Conservation (phyloP, 2,329 filamentous ascomycete genomes). For the Tolypocladium sp. region DNA sequence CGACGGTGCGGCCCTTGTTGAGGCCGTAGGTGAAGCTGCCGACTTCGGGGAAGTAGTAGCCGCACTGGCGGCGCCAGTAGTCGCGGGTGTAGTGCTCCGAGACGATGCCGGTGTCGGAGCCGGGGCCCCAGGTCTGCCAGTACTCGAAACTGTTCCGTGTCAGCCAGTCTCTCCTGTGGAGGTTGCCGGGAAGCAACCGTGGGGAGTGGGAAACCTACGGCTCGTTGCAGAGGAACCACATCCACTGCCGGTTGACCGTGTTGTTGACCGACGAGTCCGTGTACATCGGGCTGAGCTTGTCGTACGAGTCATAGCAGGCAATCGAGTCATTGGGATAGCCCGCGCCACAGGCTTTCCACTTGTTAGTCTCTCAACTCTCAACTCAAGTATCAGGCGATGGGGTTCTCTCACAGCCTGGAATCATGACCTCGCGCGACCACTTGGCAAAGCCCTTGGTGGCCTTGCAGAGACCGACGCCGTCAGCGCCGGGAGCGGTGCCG, state of each 20-base stretch:
- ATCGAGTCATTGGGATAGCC: constrained; percentile 35
- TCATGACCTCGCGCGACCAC: constrained; percentile 36
- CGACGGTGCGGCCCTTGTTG: constrained; percentile 32
- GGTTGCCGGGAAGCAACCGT: constrained; percentile 15
- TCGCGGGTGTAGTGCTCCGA: constrained; percentile 33
- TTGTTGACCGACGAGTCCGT: constrained; percentile 40
- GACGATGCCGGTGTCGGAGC: constrained; percentile 37
- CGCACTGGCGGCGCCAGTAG: constrained; percentile 49
- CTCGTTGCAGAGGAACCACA: constrained; percentile 55
- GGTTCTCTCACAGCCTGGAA: constrained; percentile 35
- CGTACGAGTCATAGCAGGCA: constrained; percentile 6
- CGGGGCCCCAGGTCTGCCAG: constrained; percentile 3
- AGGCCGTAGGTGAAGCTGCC: constrained; percentile 40
- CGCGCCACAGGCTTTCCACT: constrained; percentile 30
- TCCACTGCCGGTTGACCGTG: constrained; percentile 41
- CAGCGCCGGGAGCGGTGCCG: constrained; percentile 6
- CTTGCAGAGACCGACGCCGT: constrained; percentile 43
- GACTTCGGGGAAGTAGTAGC: constrained; percentile 42
- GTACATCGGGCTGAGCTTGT: constrained; percentile 31
- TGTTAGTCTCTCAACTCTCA: not conserved
- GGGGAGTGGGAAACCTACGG: constrained; percentile 28
- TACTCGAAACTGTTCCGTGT: constrained; percentile 12
- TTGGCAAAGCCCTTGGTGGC: constrained; percentile 44
- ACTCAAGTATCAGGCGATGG: not conserved
- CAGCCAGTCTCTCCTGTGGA: not conserved